Evolutionary conservation across 306 rosid genomes (phyloP).

Genomic region (Astragalus glycyphyllos): DNA sequence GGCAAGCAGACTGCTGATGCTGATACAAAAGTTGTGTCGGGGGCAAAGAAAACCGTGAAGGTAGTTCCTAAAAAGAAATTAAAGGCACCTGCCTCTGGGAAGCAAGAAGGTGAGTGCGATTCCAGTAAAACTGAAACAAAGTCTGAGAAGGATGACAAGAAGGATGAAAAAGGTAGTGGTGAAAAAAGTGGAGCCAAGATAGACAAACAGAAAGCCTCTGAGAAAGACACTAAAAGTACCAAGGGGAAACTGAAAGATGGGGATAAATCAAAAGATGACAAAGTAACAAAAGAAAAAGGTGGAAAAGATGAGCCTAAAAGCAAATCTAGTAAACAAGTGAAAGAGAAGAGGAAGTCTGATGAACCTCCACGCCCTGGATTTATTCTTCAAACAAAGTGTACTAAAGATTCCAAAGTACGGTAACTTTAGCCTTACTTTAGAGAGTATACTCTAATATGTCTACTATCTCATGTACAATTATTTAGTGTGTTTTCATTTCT

Average conservation of each 20-base stretch:
- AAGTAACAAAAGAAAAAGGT: constrained; percentile 58
- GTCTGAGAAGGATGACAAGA: constrained; percentile 58
- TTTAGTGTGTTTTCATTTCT: constrained; percentile 39
- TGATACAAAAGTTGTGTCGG: constrained; percentile 42
- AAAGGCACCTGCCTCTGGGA: constrained; percentile 48
- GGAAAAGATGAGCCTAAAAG: constrained; percentile 68
- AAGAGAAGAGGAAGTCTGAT: constrained; percentile 81
- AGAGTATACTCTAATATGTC: not conserved
- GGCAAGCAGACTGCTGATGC: constrained; percentile 55
- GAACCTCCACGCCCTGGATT: constrained; percentile 98
- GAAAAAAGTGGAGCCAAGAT: constrained; percentile 55
- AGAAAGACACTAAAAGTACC: constrained; percentile 51
- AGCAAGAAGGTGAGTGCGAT: constrained; percentile 47
- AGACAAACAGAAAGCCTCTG: constrained; percentile 58
- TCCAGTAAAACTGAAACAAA: constrained; percentile 55
- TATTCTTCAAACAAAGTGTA: constrained; percentile 68
- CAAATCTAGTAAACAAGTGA: constrained; percentile 72
- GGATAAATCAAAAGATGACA: constrained; percentile 72
- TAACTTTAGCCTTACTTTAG: constrained; percentile 33
- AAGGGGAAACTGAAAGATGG: constrained; percentile 65
- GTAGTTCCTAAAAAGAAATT: constrained; percentile 51
- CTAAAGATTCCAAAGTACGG: constrained; percentile 83
- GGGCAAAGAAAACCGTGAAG: constrained; percentile 52
- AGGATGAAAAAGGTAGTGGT: constrained; percentile 56
- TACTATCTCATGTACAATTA: constrained; percentile 5